Percentiles rank a stretch among this genome's conserved stretches.
These are phyloP conservation scores for Hyphopichia khmerensis DNA, from an alignment of 1,139 yeast species.

Conservation along the genomic window DNA sequence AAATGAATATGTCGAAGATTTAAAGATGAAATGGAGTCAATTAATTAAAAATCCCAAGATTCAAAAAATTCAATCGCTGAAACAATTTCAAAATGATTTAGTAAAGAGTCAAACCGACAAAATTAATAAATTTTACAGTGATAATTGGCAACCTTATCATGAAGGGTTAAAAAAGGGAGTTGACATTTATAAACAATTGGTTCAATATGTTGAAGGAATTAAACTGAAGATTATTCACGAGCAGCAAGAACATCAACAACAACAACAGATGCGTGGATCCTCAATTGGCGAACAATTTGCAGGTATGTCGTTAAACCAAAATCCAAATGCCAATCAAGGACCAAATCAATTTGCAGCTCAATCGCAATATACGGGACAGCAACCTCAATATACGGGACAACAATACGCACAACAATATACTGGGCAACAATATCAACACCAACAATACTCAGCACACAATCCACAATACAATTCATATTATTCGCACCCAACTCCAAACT, in stretches of 20 bases:
- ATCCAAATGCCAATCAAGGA: too few species aligned
- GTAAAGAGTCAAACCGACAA: slow-evolving; percentile 29
- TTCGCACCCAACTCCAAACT: not conserved
- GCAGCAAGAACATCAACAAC: slow-evolving; percentile 2
- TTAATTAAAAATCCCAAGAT: slow-evolving; percentile 48
- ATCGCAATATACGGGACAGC: not conserved
- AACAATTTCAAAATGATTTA: slow-evolving; percentile 24
- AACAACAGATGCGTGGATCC: not conserved
- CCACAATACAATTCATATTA: not conserved
- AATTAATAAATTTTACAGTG: slow-evolving; percentile 48
- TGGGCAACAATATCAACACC: not conserved
- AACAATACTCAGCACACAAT: not conserved
- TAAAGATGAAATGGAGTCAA: slow-evolving; percentile 58
- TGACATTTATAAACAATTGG: slow-evolving; percentile 60
- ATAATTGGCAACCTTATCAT: slow-evolving; percentile 59
- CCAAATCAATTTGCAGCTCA: too few species aligned
- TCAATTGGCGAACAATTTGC: slow-evolving; percentile 1
- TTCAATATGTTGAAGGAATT: slow-evolving; percentile 41
- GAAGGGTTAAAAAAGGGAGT: slow-evolving; percentile 62
- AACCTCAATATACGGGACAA: slow-evolving; percentile 1
- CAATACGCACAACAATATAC: not conserved
- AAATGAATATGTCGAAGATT: slow-evolving; percentile 50
- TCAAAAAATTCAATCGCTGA: slow-evolving; percentile 36
- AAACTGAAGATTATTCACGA: slow-evolving; percentile 22
- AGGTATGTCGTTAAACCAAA: not conserved